Evolutionary conservation across 163 green algal species (phyloP).

Genomic region (Chlamydomonas reinhardtii): DNA sequence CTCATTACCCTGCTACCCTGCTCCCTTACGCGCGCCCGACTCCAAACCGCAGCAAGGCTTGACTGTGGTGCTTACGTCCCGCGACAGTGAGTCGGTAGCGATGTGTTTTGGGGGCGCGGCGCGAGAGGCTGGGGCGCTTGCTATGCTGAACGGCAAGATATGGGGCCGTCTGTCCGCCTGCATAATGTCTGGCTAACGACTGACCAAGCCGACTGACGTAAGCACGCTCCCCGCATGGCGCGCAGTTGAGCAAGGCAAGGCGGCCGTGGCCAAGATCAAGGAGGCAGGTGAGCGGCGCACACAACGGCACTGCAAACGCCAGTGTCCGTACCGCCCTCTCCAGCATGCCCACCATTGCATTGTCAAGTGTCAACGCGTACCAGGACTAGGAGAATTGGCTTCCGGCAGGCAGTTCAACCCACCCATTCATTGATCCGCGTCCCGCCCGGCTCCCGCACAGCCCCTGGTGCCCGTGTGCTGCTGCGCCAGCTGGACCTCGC

Average conservation of each 20-base stretch:
- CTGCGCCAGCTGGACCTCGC: slow-evolving; percentile 72
- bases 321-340: no score
- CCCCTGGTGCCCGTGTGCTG: slow-evolving; percentile 15
- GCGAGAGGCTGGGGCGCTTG: no score
- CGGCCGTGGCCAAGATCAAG: slow-evolving; percentile 46
- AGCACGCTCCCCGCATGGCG: background rate
- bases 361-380: no score
- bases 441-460: background rate
- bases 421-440: background rate
- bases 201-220: background rate
- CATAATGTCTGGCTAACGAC: no score
- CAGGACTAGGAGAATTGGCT: no score
- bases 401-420: no score
- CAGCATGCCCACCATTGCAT: no score
- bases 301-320: background rate
- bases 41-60: slow-evolving; percentile 46
- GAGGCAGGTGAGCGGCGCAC: background rate
- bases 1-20: no score
- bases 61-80: slow-evolving; percentile 60
- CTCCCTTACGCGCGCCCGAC: no score
- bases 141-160: no score
- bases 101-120: no score
- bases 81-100: slow-evolving; percentile 44
- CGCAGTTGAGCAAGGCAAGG: slow-evolving; percentile 45
- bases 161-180: no score